Base-by-base conservation (phyloP, 1,139 yeast genomes). In the Magnusiomyces tetraspermus region DNA sequence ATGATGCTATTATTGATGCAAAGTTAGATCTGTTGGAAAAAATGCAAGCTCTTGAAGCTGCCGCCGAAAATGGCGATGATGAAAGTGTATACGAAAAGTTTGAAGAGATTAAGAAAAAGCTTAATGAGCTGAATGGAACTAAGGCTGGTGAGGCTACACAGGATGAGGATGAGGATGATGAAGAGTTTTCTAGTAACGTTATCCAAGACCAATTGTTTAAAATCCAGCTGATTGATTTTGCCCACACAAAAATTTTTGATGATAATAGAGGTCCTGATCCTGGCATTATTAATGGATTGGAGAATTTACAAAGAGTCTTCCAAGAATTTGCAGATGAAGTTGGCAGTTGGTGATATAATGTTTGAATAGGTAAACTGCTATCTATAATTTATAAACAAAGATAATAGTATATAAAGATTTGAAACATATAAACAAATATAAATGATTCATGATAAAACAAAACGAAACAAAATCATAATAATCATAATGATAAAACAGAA, bases 201-300 rank as follows among this genome's bases (percentile, higher is more conserved):
- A 38, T 51, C 30, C 54, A 50, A 26, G 57, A 51, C 31, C 54
- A 74, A 1, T 63, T 80, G 48, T 78, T 87, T 58, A 71, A 79
- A 6, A 72, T 88, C 48, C 75, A 80, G 47, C 62, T 90, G 53
- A 88, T 92, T 17, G 98, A 92, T 66, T 89, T 92, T 73, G 97
- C 97, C 0, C 97, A 90, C 66, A 79, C 97, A 0, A 77, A 73
- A 58, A 70, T 77, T 56, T 75, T 78, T 0, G 78, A 81, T 0
- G 40, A 45, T 10, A 86, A 85, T 0, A 58, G 75, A 53, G 95
- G 95, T 0, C 77, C 77, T 30, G 96, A 89, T 65, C 84, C 80
- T 49, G 84, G 85, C 62, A 70, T 83, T 3, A 65, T 88, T 2
- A 69, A 68, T 28, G 97, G 96, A 0, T 68, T 88, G 1, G 83